Evolutionary conservation across 1,284 basidiomycete species (phyloP), one percentile per base, ranked within the genome.

Genomic region (Sporisorium graminicola): DNA sequence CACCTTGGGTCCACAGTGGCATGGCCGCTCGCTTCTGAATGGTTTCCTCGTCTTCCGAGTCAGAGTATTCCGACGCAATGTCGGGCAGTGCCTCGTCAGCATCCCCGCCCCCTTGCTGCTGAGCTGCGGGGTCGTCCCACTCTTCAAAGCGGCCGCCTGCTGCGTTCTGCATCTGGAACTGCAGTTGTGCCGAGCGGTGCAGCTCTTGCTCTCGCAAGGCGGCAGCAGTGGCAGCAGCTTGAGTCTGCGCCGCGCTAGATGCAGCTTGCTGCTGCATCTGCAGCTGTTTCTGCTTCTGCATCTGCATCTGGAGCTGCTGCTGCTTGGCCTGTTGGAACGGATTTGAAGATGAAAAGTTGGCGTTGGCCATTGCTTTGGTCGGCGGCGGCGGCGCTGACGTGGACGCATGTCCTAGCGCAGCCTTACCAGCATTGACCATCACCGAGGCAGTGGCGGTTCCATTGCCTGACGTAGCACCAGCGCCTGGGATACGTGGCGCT

Each of bases 21-120:
- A 82, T 78, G n/a, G 74, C 72, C 33, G 77, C 74, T 29, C 83
- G 76, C 69, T 76, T 78, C 27, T 70, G 70, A 26, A 82, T 73
- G 29, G 80, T 81, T 50, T 77, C 80, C 61, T 83, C 82, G 49
- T 83, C 82, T 16, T 83, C 83, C 47, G 79, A 81, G 63, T 85
- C 82, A 8, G 82, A 83, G 60, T 85, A 85, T 46, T 82, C 83
- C 47, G 72, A 78, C 12, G 71, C 73, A 24, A 82, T 78, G 42
- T 82, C 81, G 10, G 79, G 78, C 60, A 85, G 47, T 3, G 55
- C 57, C 46, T 79, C 77, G 18, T 70, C 77, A 9, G 49, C 64
- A 31, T 58, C 65, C 22, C 29, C 60, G 5, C 61, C 56, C 31
- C 52, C 52, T 53, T 24, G 37, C 52, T 65, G 65, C 29, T 59